These are phyloP conservation scores for Neurospora tetrasperma DNA, from an alignment of 495 filamentous ascomycete genomes.

Conservation along the genomic window DNA sequence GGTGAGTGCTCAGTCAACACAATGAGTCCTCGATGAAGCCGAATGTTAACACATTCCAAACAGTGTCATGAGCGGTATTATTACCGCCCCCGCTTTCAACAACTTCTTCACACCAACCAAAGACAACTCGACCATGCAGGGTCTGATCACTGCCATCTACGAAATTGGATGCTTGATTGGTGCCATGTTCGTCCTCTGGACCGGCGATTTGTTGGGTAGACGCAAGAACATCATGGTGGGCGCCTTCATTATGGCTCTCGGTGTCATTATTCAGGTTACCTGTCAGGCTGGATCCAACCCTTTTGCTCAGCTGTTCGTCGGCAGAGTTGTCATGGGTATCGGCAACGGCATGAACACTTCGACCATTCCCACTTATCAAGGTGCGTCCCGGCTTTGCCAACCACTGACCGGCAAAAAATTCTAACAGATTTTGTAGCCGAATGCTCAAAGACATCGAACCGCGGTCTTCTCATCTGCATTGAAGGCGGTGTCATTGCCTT, in stretches of 20 bases:
- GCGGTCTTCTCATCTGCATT: conserved; percentile 75
- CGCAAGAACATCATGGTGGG: conserved; percentile 46
- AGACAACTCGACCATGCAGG: conserved; percentile 62
- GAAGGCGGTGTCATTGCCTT: conserved; percentile 74
- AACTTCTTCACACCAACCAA: conserved; percentile 56
- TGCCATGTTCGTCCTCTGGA: conserved; percentile 57
- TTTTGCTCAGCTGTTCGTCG: conserved; percentile 62
- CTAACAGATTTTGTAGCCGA: conserved; percentile 29
- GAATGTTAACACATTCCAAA: neutral
- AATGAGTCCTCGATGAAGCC: neutral
- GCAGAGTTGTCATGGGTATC: conserved; percentile 61
- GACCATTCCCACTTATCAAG: conserved; percentile 74
- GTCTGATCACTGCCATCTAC: conserved; percentile 73
- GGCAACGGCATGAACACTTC: conserved; percentile 73
- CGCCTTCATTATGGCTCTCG: conserved; percentile 60
- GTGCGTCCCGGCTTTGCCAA: conserved; percentile 37
- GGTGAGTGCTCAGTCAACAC: conserved; percentile 18
- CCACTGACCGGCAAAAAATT: conserved; percentile 6
- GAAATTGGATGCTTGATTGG: conserved; percentile 70
- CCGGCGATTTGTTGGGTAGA: conserved; percentile 61
- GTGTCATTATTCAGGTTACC: conserved; percentile 59
- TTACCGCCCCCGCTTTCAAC: conserved; percentile 62
- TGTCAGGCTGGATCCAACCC: conserved; percentile 31
- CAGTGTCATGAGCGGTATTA: conserved; percentile 67
- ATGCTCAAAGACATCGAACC: conserved; percentile 63